Evolutionary conservation across 345 rosid genomes (phyloP).

Genomic region (Eucalyptus brandiana): DNA sequence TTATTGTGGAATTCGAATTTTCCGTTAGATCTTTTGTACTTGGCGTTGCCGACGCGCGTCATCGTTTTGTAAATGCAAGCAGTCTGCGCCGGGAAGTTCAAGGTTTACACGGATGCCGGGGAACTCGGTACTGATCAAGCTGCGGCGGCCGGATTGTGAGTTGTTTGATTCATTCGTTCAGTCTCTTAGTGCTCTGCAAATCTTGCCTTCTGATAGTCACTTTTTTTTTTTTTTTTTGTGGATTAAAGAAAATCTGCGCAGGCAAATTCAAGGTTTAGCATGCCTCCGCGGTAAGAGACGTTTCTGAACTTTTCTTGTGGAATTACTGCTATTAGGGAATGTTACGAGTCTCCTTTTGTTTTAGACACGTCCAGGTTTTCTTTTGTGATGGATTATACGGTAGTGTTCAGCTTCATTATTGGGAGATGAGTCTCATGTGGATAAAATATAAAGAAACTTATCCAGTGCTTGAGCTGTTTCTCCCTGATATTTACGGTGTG

Average conservation of each 20-base stretch:
- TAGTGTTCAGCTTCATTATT: not conserved
- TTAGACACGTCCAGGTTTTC: not conserved
- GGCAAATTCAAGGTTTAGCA: not conserved
- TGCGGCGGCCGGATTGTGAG: constrained; percentile 20
- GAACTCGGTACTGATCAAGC: constrained; percentile 15
- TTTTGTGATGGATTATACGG: not conserved
- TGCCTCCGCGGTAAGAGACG: not conserved
- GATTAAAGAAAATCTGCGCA: not conserved
- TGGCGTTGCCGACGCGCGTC: not conserved
- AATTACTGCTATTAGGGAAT: not conserved
- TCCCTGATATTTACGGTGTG: not conserved
- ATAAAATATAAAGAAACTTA: not conserved
- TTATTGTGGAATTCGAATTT: not conserved
- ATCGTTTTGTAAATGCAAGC: not conserved
- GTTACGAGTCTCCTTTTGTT: not conserved
- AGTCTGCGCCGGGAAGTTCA: constrained; percentile 26
- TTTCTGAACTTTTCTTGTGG: not conserved
- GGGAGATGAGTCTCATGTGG: not conserved
- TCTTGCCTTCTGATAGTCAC: not conserved
- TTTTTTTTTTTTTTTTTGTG: not conserved
- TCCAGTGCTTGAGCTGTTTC: not conserved
- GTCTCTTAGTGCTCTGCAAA: not conserved
- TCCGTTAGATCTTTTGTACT: not conserved
- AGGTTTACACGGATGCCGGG: constrained; percentile 28
- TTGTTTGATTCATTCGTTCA: not conserved